phyloP scores from a whole-genome alignment of 345 rosid species.

The Eucalyptus sp. region DNA sequence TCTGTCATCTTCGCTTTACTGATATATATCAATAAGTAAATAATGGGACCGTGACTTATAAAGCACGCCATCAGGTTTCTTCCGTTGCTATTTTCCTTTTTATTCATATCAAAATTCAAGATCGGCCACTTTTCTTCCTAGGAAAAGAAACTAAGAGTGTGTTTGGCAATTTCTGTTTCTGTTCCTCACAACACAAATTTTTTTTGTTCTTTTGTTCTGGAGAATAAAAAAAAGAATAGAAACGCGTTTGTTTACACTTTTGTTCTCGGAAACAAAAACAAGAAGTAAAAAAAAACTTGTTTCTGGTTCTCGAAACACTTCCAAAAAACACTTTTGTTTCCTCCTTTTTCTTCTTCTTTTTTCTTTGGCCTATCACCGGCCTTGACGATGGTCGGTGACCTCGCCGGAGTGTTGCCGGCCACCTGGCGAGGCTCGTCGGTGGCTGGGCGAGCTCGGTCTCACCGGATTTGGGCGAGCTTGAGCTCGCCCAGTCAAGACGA shows the following conservation, averaged over 20 bases:
- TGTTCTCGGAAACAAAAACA: rapidly evolving
- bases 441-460: rapidly evolving
- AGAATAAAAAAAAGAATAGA: rapidly evolving
- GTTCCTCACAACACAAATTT: no score
- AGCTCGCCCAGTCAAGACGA: no score
- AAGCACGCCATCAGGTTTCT: not conserved
- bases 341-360: no score
- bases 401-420: rapidly evolving
- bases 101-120: not conserved
- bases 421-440: rapidly evolving
- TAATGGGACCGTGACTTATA: not conserved
- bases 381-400: rapidly evolving
- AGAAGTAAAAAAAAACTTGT: rapidly evolving
- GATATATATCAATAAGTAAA: not conserved
- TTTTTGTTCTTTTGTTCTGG: rapidly evolving
- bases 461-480: no score
- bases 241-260: no score
- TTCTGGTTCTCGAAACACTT: no score
- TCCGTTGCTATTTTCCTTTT: not conserved
- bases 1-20: not conserved
- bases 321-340: no score
- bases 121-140: not conserved
- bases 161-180: no score
- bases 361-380: rapidly evolving
- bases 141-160: not conserved